Conservation (phyloP, 495 filamentous ascomycete genomes). For the Aspergillus cristatus region DNA sequence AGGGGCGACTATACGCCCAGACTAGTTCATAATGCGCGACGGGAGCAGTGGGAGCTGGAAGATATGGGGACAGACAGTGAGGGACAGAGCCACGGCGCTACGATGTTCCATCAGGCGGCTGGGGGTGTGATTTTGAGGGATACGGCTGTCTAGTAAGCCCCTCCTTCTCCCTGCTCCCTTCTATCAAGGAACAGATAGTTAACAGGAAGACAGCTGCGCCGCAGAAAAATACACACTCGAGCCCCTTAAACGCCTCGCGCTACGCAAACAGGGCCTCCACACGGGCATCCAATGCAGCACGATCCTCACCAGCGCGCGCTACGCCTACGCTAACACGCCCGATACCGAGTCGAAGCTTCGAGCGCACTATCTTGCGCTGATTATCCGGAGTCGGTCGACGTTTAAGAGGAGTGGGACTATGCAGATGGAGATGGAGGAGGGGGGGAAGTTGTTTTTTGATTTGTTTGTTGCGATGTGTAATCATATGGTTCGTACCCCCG, state of each 20-base stretch:
- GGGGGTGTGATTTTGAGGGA: slow-evolving; percentile 70
- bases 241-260: slow-evolving; percentile 70
- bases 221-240: slow-evolving; percentile 74
- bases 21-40: slow-evolving; percentile 58
- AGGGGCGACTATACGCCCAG: slow-evolving; percentile 88
- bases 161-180: neutral
- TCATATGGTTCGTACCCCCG: slow-evolving; percentile 51
- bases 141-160: slow-evolving; percentile 66
- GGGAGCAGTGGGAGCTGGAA: slow-evolving; percentile 65
- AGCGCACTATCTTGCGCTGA: slow-evolving; percentile 86
- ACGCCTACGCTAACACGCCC: slow-evolving; percentile 80
- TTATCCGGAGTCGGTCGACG: slow-evolving; percentile 72
- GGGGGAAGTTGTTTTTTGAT: slow-evolving; percentile 84
- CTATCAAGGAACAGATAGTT: neutral
- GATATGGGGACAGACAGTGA: slow-evolving; percentile 28
- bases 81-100: slow-evolving; percentile 43
- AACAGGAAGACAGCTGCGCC: slow-evolving; percentile 44
- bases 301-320: slow-evolving; percentile 74
- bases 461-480: slow-evolving; percentile 90
- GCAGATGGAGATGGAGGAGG: slow-evolving; percentile 88
- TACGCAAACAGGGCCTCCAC: slow-evolving; percentile 80
- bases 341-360: slow-evolving; percentile 81
- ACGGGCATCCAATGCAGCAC: slow-evolving; percentile 74
- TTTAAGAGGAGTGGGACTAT: slow-evolving; percentile 96
- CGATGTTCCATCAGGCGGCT: slow-evolving; percentile 56